Percentiles rank a stretch among this genome's conserved stretches.
These are phyloP conservation scores for Tremellales sp. DNA, from an alignment of 1,284 basidiomycete species.

Conservation along the genomic window DNA sequence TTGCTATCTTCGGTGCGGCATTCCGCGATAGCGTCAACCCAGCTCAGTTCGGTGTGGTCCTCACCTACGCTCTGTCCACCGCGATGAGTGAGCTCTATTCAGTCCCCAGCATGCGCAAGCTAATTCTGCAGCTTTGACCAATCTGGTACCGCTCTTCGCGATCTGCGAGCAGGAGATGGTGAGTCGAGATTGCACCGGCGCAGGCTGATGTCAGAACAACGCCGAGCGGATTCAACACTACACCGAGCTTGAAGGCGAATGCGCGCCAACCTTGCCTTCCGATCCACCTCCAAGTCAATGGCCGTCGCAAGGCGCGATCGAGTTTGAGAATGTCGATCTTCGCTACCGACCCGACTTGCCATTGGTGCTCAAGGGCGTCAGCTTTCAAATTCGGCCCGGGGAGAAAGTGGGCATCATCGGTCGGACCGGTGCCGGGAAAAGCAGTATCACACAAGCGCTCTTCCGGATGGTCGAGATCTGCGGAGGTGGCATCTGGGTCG, in stretches of 20 bases:
- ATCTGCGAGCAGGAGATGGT: slow-evolving; percentile 36
- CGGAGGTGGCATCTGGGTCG: slow-evolving; percentile 62
- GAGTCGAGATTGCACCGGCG: neutral
- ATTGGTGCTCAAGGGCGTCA: slow-evolving; percentile 40
- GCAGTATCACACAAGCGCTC: slow-evolving; percentile 59
- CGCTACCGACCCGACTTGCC: slow-evolving; percentile 41
- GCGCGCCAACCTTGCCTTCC: slow-evolving; percentile 8
- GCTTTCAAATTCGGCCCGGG: slow-evolving; percentile 31
- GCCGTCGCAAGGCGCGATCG: slow-evolving; percentile 39
- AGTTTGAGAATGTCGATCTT: slow-evolving; percentile 41
- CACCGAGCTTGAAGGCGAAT: slow-evolving; percentile 25
- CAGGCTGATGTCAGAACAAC: slow-evolving; percentile 20
- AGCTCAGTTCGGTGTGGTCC: slow-evolving; percentile 38
- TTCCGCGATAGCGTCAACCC: slow-evolving; percentile 35
- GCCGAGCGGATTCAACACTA: slow-evolving; percentile 37
- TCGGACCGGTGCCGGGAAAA: slow-evolving; percentile 61
- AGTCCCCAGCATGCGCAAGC: neutral
- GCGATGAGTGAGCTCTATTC: slow-evolving; percentile 11
- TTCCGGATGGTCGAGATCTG: slow-evolving; percentile 63
- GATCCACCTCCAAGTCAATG: slow-evolving; percentile 24
- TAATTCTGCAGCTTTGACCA: slow-evolving; percentile 16
- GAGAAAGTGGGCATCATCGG: slow-evolving; percentile 64
- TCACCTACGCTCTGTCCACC: slow-evolving; percentile 35
- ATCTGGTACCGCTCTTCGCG: slow-evolving; percentile 20
- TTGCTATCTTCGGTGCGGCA: slow-evolving; percentile 35